Base-by-base conservation (phyloP, 2,329 filamentous ascomycete genomes). In the Fusarium keratoplasticum region DNA sequence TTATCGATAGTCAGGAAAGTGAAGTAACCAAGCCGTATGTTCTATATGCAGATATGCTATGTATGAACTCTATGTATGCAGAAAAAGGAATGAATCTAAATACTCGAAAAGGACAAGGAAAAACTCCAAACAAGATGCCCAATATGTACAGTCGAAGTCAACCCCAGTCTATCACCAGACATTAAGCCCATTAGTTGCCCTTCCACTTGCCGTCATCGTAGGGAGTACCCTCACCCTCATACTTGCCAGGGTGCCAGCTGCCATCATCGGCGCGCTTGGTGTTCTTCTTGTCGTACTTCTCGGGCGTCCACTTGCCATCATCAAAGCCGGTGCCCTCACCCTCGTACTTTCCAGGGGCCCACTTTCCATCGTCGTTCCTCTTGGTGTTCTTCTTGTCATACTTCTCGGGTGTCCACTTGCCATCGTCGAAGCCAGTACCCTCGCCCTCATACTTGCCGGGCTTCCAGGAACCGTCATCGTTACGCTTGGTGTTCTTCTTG, bases 361-460 rank as follows among this genome's bases (percentile, higher is more conserved):
- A 72, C 9, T 44, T 57, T 16, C 74, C 71, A 42, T 76, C 73
- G 11, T 76, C 74, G 5, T 52, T 52, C 9, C 47, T 14, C 29
- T 55, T 29, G 25, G 47, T 27, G 16, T 61, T 61, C 16, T 35
- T 44, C 42, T 35, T 54, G 16, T 52, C 60, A 4, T 62, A 50
- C 60, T 61, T 61, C 22, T 61, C 58, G 14, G 58, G 36, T 25
- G 36, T 61, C 60, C 60, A 67, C 50, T 67, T 67, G 8, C 65
- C 65, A 59, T 67, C 65, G 11, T 67, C 60, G 10, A 27, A 38
- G 5, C 11, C 13, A 35, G 65, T 67, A 4, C 33, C 52, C 6
- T 44, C 55, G 5, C 66, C 61, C 20, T 69, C 66, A 11, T 62
- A 67, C 29, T 65, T 65, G 4, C 40, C 54, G 2, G 38, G 38